Evolutionary conservation across 192 early-diverging fungal genomes (phyloP).

Genomic region (Coemansia sp.): DNA sequence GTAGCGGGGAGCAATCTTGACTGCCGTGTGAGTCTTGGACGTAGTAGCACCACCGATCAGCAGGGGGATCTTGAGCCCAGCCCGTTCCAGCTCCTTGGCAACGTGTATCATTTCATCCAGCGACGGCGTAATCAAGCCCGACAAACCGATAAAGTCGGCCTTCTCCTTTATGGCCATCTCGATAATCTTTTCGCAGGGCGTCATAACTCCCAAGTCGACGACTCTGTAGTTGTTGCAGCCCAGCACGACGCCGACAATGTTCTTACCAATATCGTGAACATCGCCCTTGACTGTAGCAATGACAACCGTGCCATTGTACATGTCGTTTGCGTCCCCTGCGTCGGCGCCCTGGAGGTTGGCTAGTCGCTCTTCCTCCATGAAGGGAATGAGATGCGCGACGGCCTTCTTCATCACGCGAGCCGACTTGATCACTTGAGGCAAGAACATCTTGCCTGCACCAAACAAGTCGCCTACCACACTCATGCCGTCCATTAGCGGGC

Average conservation of each 20-base stretch:
- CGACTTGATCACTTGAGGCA: conserved; percentile 97
- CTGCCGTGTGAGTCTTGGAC: conserved; percentile 94
- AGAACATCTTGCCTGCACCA: conserved; percentile 95
- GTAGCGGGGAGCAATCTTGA: conserved; percentile 94
- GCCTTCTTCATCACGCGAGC: conserved; percentile 98
- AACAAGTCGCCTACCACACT: conserved; percentile 91
- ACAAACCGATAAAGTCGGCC: conserved; percentile 91
- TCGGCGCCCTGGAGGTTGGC: conserved; percentile 62
- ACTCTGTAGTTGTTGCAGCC: conserved; percentile 98
- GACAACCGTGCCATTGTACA: conserved; percentile 86
- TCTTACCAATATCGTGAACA: conserved; percentile 98
- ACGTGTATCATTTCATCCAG: conserved; percentile 98
- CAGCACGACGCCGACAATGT: conserved; percentile 94
- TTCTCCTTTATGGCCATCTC: conserved; percentile 82
- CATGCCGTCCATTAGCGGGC: conserved; percentile 95
- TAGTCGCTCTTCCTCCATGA: conserved; percentile 89
- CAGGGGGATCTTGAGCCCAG: conserved; percentile 83
- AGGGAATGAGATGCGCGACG: conserved; percentile 93
- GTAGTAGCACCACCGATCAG: conserved; percentile 96
- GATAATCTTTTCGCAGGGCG: conserved; percentile 91
- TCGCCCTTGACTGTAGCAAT: conserved; percentile 97
- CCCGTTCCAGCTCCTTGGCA: conserved; percentile 87
- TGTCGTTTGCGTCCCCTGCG: conserved; percentile 60
- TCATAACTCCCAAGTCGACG: conserved; percentile 95
- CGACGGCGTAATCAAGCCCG: conserved; percentile 92